Base-by-base conservation (phyloP, 2,329 filamentous ascomycete genomes). In the Aspergillus brunneoviolaceus region DNA sequence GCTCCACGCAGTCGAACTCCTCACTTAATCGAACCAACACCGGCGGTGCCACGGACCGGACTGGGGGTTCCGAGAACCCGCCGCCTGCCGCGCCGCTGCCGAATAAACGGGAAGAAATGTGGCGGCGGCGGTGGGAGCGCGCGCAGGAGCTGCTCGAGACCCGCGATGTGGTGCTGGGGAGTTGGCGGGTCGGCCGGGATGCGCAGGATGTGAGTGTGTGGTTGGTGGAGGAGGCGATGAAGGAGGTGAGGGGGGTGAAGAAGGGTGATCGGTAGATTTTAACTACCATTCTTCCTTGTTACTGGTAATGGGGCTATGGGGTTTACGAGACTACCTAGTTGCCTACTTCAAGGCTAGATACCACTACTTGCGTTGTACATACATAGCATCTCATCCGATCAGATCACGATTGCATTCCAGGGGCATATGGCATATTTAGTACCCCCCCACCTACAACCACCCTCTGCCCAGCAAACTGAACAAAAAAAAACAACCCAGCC, bases 41-140 rank as follows among this genome's bases (percentile, higher is more conserved):
- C 21, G 66, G 52, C 53, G 59, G 47, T 31, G 61, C 63, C 49
- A 66, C 33, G 50, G 65, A 61, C 58, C 58, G 63, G n/a, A 59
- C 69, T 58, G 60, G 60, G 21, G 39, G 60, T 5, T 23, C 51
- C 31, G 27, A 55, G 49, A 60, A 35, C 3, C 51, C 61, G 2
- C 59, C 60, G 1, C 70, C 70, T 9, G 71, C 70, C 12, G 65
- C 70, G 2, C 70, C 77, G 0, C 67, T 77, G 2, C 74, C 75
- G 4, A 81, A 77, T 55, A 82, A 80, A 59, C 79, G 80, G 9
- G 77, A 82, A 58, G 80, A 82, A 58, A 67, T 81, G 9, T 82
- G 80, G 80, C 72, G 72, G 48, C 75, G 80, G 27, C 74, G 80
- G 33, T 82, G 80, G 80, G 75, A 74, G 48, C 71, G 78, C 4